These are phyloP conservation scores for Emericellopsis atlantica DNA, from an alignment of 2,329 filamentous ascomycete species.

Conservation along the genomic window DNA sequence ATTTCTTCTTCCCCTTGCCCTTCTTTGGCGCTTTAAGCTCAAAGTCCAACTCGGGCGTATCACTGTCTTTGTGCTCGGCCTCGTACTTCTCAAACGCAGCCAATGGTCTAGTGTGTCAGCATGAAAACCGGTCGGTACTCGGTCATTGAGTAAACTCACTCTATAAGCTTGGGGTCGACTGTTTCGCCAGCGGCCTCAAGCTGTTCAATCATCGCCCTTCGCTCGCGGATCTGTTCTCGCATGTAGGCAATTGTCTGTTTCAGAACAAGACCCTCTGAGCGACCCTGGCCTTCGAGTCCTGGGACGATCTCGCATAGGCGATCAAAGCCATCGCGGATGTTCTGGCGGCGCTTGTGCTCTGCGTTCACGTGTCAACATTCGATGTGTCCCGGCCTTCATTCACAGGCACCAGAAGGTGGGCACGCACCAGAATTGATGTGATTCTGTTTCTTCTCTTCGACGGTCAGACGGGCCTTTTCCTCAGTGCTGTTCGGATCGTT, in stretches of 20 bases:
- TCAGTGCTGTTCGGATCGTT: slow-evolving; percentile 14
- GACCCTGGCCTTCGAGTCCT: slow-evolving; percentile 67
- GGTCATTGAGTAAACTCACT: slow-evolving; percentile 16
- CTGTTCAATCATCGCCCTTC: slow-evolving; percentile 42
- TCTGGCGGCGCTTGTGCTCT: slow-evolving; percentile 36
- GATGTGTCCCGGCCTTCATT: background rate
- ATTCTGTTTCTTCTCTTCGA: slow-evolving; percentile 42
- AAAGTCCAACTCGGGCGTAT: too few species aligned
- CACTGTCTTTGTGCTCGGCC: too few species aligned
- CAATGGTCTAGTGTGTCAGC: background rate
- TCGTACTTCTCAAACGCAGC: too few species aligned
- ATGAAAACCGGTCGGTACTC: background rate
- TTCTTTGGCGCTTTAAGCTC: too few species aligned
- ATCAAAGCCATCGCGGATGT: slow-evolving; percentile 77
- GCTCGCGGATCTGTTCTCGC: slow-evolving; percentile 43
- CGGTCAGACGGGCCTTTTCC: slow-evolving; percentile 37
- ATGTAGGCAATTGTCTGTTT: slow-evolving; percentile 57
- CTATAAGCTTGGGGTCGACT: slow-evolving; percentile 34
- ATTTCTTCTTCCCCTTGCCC: too few species aligned
- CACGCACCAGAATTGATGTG: slow-evolving; percentile 38
- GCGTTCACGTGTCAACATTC: background rate
- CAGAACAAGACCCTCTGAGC: slow-evolving; percentile 77
- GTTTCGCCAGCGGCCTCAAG: slow-evolving; percentile 46
- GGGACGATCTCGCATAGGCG: slow-evolving; percentile 69
- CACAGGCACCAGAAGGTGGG: background rate